Percentiles rank a stretch among this genome's conserved stretches.
phyloP scores from a whole-genome alignment of 495 filamentous ascomycete species.

The Penicillium canariense region DNA sequence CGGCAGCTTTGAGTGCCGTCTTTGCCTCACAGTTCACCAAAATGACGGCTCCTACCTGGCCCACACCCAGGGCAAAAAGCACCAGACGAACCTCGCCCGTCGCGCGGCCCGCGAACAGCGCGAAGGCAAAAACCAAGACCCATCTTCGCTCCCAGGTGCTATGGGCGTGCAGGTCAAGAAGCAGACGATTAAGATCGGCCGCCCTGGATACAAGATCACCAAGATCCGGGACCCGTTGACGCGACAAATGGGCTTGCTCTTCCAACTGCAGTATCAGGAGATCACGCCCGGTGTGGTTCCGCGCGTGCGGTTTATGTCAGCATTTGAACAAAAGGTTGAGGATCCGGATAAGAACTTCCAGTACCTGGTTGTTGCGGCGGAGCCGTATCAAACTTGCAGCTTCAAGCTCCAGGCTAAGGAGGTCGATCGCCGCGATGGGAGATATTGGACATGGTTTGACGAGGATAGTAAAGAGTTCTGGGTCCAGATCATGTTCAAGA shows the following conservation, averaged over 20 bases:
- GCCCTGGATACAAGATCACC: conserved; percentile 97
- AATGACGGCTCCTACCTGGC: conserved; percentile 99
- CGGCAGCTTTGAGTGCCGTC: conserved; percentile 95
- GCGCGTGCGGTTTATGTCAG: conserved; percentile 93
- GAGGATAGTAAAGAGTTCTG: conserved; percentile 96
- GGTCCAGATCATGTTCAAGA: conserved; percentile 99
- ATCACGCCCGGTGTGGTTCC: conserved; percentile 73
- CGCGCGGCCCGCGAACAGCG: conserved; percentile 91
- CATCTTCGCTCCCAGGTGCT: conserved; percentile 63
- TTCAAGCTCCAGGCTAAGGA: conserved; percentile 96
- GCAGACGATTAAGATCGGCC: conserved; percentile 95
- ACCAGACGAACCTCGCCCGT: conserved; percentile 98
- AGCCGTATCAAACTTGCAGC: conserved; percentile 95
- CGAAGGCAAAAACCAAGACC: conserved; percentile 75
- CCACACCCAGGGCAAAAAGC: conserved; percentile 97
- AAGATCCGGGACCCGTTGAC: conserved; percentile 91
- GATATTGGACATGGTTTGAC: conserved; percentile 95
- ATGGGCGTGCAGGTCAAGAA: conserved; percentile 79
- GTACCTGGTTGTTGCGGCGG: conserved; percentile 92
- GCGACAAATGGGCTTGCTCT: conserved; percentile 82
- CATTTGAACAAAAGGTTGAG: conserved; percentile 93
- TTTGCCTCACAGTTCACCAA: conserved; percentile 98
- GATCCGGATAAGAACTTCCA: conserved; percentile 91
- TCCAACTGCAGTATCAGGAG: conserved; percentile 95
- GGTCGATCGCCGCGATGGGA: conserved; percentile 82